Conservation (phyloP, 306 rosid genomes). For the Pyrus pyrifolia region DNA sequence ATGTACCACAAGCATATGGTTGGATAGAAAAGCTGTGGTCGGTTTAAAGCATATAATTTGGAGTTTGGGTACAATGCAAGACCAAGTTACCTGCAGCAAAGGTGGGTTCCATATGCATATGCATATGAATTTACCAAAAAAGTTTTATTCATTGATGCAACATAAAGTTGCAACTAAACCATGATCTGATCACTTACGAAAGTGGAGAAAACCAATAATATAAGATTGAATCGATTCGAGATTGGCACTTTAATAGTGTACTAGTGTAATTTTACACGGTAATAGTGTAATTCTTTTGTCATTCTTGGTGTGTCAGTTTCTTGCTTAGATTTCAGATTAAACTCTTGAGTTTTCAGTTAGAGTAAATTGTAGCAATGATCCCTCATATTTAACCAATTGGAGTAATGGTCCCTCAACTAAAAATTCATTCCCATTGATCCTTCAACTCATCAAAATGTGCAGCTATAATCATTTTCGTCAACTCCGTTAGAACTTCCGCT, state of each 20-base stretch:
- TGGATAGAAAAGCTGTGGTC: background rate
- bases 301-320: no score
- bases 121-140: background rate
- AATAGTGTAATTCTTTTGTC: background rate
- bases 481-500: no score
- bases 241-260: background rate
- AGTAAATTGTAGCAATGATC: no score
- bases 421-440: no score
- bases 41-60: background rate
- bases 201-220: background rate
- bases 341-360: background rate
- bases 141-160: constrained; percentile 5
- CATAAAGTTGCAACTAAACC: constrained; percentile 1
- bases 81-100: background rate
- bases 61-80: background rate
- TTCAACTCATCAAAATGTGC: no score
- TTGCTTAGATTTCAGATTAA: background rate
- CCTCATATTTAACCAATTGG: no score
- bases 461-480: no score
- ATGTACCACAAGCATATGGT: constrained; percentile 15
- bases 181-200: background rate
- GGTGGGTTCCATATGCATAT: constrained; percentile 15
- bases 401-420: no score
- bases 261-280: no score
- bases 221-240: background rate